Evolutionary conservation across 768 basidiomycete species (phyloP).

Genomic region (Kwoniella pini): DNA sequence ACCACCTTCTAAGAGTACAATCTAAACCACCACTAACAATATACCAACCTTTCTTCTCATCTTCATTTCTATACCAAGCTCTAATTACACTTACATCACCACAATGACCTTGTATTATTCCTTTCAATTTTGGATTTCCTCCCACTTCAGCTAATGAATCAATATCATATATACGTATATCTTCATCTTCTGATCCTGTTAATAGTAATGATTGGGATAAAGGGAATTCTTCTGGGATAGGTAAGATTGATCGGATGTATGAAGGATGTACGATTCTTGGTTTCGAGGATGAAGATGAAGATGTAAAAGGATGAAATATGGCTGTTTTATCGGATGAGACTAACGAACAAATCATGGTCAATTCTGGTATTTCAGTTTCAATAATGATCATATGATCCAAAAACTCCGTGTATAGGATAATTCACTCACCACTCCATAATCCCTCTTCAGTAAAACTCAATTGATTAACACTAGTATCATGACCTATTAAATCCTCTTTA

Average conservation of each 20-base stretch:
- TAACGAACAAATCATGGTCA: slow-evolving; percentile 48
- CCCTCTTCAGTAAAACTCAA: slow-evolving; percentile 66
- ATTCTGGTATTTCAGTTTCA: neutral
- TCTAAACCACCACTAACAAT: slow-evolving; percentile 82
- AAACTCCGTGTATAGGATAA: too few relatives aligned
- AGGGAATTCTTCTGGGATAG: slow-evolving; percentile 59
- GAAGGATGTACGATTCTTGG: slow-evolving; percentile 58
- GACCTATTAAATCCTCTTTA: slow-evolving; percentile 63
- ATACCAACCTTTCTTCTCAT: slow-evolving; percentile 69
- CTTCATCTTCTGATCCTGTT: slow-evolving; percentile 75
- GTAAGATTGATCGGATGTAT: slow-evolving; percentile 72
- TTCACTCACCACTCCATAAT: slow-evolving; percentile 80
- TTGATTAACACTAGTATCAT: slow-evolving; percentile 82
- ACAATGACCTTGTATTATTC: slow-evolving; percentile 75
- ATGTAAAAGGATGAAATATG: slow-evolving; percentile 59
- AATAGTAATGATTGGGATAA: slow-evolving; percentile 68
- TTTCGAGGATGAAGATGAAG: slow-evolving; percentile 13
- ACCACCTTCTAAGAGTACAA: slow-evolving; percentile 84
- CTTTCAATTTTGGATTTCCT: slow-evolving; percentile 1
- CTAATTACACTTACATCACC: slow-evolving; percentile 79
- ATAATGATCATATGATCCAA: too few relatives aligned
- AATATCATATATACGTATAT: slow-evolving; percentile 77
- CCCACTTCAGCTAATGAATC: slow-evolving; percentile 62
- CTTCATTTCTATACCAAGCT: slow-evolving; percentile 65
- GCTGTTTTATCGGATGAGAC: slow-evolving; percentile 89